Evolutionary conservation across 148 eudicot genomes (phyloP).

Genomic region (Vaccinium darrowii): DNA sequence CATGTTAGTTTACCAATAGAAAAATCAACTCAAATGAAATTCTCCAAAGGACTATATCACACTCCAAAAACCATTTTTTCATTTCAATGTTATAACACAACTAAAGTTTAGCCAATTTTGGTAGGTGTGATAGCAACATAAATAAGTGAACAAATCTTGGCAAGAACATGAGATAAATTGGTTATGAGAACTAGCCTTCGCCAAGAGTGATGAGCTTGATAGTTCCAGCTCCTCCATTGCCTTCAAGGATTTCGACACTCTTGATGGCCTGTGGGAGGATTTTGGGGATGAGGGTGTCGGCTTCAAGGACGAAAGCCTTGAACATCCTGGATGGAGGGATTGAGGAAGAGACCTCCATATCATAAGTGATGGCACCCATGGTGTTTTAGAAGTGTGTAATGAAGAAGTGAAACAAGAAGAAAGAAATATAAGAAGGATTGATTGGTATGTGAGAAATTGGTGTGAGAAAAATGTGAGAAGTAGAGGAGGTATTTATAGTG

Average conservation of each 20-base stretch:
- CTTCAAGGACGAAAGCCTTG: constrained; percentile 30
- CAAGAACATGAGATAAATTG: not conserved
- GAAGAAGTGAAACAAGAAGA: not conserved
- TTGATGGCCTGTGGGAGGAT: constrained; percentile 32
- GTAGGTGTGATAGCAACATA: too few species aligned
- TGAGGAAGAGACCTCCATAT: constrained; percentile 17
- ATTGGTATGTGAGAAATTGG: not conserved
- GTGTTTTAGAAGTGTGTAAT: not conserved
- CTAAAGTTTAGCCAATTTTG: too few species aligned
- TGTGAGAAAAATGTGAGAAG: not conserved
- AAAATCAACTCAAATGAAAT: not conserved
- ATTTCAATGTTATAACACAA: too few species aligned
- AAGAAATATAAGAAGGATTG: not conserved
- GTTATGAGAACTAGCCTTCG: constrained; percentile 23
- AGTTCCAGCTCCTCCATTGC: constrained; percentile 17
- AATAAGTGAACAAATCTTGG: not conserved
- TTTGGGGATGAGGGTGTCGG: constrained; percentile 34
- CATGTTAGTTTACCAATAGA: not conserved
- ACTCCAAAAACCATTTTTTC: not conserved
- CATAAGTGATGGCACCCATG: constrained; percentile 31
- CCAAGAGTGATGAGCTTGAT: constrained; percentile 27
- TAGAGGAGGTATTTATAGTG: constrained; percentile 4
- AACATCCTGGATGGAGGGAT: constrained; percentile 30
- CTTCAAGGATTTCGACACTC: constrained; percentile 18
- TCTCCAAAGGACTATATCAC: not conserved